A percentile compares a stretch with the other conserved stretches of the same genome.
Evolutionary conservation across 257 asterid species (phyloP).

Genomic region (Nicotiana undulata): DNA sequence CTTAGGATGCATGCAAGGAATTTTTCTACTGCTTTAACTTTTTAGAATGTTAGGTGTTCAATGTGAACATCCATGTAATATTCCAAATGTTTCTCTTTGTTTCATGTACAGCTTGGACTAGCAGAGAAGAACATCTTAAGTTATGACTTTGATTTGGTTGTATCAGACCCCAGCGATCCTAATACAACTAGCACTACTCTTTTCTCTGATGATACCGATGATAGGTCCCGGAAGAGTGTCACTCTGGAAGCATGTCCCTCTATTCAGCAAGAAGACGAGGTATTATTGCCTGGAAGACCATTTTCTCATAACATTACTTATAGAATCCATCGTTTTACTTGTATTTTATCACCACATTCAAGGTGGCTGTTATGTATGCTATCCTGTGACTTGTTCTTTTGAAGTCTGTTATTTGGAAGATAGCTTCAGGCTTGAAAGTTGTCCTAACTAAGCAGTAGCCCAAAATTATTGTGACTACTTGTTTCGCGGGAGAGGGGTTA

Average conservation of each 20-base stretch:
- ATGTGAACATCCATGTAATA: neutral
- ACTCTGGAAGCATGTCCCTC: constrained; percentile 54
- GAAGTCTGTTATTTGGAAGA: neutral
- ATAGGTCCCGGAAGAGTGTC: constrained; percentile 50
- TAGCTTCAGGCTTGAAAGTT: neutral
- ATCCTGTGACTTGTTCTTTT: neutral
- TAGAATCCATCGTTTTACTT: neutral
- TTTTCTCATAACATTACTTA: neutral
- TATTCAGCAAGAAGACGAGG: constrained; percentile 64
- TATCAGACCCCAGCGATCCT: constrained; percentile 91
- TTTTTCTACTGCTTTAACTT: neutral
- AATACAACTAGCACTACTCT: constrained; percentile 91
- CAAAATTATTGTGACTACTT: neutral
- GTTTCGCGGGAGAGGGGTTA: neutral
- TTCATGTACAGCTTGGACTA: constrained; percentile 79
- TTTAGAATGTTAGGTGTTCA: neutral
- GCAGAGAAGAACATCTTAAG: constrained; percentile 87
- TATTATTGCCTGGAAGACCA: constrained; percentile 15
- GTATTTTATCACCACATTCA: neutral
- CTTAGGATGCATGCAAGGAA: neutral
- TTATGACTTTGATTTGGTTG: constrained; percentile 75
- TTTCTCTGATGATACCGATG: constrained; percentile 95
- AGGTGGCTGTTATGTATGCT: neutral
- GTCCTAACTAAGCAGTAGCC: neutral
- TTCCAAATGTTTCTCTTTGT: neutral